Conservation (phyloP, 2,329 filamentous ascomycete genomes). For the Colletotrichum musicola region DNA sequence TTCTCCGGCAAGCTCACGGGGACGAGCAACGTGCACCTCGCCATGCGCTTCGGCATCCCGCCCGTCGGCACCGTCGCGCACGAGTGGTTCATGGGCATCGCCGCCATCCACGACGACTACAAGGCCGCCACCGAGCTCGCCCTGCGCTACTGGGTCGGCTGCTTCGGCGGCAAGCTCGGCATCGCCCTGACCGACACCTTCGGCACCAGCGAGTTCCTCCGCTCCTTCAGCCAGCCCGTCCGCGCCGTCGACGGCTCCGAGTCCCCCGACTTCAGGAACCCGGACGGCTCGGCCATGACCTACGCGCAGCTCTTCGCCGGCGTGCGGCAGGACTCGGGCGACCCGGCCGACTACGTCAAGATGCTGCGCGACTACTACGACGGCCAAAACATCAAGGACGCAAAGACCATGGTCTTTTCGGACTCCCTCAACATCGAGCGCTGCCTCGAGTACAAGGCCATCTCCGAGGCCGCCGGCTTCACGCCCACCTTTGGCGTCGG, state of each 20-base stretch:
- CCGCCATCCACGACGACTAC: slow-evolving; percentile 90
- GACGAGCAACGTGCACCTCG: slow-evolving; percentile 96
- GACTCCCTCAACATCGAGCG: slow-evolving; percentile 93
- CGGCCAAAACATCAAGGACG: slow-evolving; percentile 77
- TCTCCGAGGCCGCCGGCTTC: slow-evolving; percentile 85
- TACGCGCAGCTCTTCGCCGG: slow-evolving; percentile 88
- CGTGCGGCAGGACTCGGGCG: slow-evolving; percentile 90
- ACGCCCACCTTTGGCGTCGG: slow-evolving; percentile 92
- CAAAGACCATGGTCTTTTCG: slow-evolving; percentile 94
- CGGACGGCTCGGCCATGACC: slow-evolving; percentile 61
- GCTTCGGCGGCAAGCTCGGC: slow-evolving; percentile 86
- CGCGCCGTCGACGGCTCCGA: slow-evolving; percentile 59
- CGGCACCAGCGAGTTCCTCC: slow-evolving; percentile 89
- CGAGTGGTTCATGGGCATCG: slow-evolving; percentile 99
- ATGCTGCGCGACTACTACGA: slow-evolving; percentile 87
- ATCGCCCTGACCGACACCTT: slow-evolving; percentile 98
- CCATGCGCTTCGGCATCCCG: slow-evolving; percentile 88
- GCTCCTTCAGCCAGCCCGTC: slow-evolving; percentile 80
- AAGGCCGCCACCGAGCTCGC: slow-evolving; percentile 85
- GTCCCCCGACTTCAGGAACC: slow-evolving; percentile 46
- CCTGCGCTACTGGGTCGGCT: slow-evolving; percentile 88
- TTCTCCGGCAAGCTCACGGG: slow-evolving; percentile 82
- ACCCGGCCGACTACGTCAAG: slow-evolving; percentile 83
- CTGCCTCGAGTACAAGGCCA: slow-evolving; percentile 89
- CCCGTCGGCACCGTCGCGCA: slow-evolving; percentile 93